Percentiles rank a stretch among this genome's conserved stretches.
Conservation (phyloP, 257 asterid genomes). For the Cynanchum wilfordii region DNA sequence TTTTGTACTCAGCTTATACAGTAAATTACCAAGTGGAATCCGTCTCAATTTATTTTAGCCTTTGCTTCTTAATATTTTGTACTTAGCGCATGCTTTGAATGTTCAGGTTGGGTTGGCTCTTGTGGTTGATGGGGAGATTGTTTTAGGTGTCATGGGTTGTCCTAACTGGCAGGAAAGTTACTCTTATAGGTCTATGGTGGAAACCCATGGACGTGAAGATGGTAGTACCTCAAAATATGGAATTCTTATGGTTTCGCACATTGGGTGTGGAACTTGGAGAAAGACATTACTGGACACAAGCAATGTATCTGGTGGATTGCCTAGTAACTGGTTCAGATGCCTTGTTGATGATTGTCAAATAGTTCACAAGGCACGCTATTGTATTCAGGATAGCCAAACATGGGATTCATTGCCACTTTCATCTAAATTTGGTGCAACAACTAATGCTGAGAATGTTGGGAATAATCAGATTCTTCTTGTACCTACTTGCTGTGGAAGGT, state of each 20-base stretch:
- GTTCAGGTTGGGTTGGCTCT: constrained; percentile 95
- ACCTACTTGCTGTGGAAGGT: constrained; percentile 94
- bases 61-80: constrained; percentile 6
- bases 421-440: constrained; percentile 42
- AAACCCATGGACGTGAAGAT: constrained; percentile 28
- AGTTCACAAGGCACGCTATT: constrained; percentile 50
- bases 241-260: constrained; percentile 70
- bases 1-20: not conserved
- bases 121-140: constrained; percentile 80
- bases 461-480: constrained; percentile 61
- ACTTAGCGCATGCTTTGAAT: constrained; percentile 5
- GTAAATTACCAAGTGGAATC: constrained; percentile 2
- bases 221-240: constrained; percentile 41
- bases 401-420: constrained; percentile 90
- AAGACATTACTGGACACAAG: constrained; percentile 36
- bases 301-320: constrained; percentile 15
- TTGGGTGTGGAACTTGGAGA: constrained; percentile 93
- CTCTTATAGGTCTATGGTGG: constrained; percentile 22
- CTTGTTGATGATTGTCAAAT: constrained; percentile 50
- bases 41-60: not conserved
- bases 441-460: constrained; percentile 40
- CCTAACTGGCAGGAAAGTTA: constrained; percentile 69
- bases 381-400: constrained; percentile 83
- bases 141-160: constrained; percentile 95
- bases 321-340: constrained; percentile 66